phyloP scores from a whole-genome alignment of 805 yeast species.

The Wickerhamomyces bovis region DNA sequence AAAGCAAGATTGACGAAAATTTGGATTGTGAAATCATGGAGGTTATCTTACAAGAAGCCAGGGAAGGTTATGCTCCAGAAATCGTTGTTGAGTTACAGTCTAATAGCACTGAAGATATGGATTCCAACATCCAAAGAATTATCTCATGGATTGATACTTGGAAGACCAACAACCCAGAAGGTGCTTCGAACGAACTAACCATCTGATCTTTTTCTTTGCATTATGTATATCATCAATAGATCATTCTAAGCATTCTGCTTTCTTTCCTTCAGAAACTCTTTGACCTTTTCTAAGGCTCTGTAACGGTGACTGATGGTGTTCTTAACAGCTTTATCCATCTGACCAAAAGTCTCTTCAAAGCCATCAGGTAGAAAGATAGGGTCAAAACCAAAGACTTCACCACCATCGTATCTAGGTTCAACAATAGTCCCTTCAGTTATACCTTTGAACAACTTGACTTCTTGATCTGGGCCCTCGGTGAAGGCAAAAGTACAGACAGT shows the following conservation, averaged over 20 bases:
- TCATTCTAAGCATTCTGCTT: conserved; percentile 9
- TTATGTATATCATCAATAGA: not conserved
- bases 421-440: conserved; percentile 78
- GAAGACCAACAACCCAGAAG: conserved; percentile 59
- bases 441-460: conserved; percentile 80
- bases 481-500: conserved; percentile 93
- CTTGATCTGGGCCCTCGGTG: conserved; percentile 72
- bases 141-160: conserved; percentile 71
- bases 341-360: conserved; percentile 73
- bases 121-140: conserved; percentile 74
- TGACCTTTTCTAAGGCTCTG: conserved; percentile 71
- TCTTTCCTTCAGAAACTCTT: conserved; percentile 40
- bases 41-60: conserved; percentile 79
- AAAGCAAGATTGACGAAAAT: conserved; percentile 81
- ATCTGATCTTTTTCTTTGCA: too few species aligned
- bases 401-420: conserved; percentile 52
- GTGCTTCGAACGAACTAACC: conserved; percentile 44
- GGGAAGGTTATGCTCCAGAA: conserved; percentile 71
- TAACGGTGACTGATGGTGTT: conserved; percentile 84
- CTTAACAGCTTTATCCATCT: conserved; percentile 71
- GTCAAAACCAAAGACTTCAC: conserved; percentile 90
- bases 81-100: conserved; percentile 78
- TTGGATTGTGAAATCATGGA: conserved; percentile 97
- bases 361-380: conserved; percentile 84
- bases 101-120: conserved; percentile 69